Conservation (phyloP, 331 rosid genomes). For the Acacia pycnantha region DNA sequence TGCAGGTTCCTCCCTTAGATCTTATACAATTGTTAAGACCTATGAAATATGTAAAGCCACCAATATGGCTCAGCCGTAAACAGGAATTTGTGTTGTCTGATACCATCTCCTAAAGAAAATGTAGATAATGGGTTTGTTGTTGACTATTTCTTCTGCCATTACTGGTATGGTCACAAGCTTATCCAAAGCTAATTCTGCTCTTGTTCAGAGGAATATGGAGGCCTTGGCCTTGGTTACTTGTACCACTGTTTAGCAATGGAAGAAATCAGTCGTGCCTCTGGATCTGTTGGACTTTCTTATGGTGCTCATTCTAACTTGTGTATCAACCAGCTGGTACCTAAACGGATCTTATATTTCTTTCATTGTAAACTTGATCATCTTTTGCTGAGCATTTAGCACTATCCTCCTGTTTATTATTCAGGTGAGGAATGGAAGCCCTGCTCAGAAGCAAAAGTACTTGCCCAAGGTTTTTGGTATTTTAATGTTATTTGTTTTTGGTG, state of each 20-base stretch:
- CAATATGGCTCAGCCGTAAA: not conserved
- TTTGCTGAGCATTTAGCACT: not conserved
- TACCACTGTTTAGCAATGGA: conserved; percentile 96
- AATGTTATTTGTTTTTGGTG: conserved; percentile 16
- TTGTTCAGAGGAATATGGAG: conserved; percentile 91
- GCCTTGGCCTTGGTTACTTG: conserved; percentile 96
- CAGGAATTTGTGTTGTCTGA: not conserved
- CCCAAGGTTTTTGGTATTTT: conserved; percentile 67
- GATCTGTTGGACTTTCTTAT: conserved; percentile 85
- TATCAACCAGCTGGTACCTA: conserved; percentile 87
- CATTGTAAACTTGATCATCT: conserved; percentile 7
- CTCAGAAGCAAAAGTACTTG: conserved; percentile 80
- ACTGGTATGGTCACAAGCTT: conserved; percentile 15
- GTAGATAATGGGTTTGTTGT: not conserved
- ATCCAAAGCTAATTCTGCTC: conserved; percentile 29
- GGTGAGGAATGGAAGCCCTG: conserved; percentile 88
- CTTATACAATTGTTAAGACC: not conserved
- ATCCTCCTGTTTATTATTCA: conserved; percentile 27
- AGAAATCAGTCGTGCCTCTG: conserved; percentile 98
- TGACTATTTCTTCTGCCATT: not conserved
- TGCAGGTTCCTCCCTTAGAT: not conserved
- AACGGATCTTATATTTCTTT: conserved; percentile 29
- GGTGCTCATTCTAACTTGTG: conserved; percentile 98
- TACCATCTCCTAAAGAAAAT: not conserved
- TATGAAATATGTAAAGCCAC: not conserved